These are phyloP conservation scores for Plectranthus barbatus DNA, from an alignment of 257 asterid genomes.

Conservation along the genomic window DNA sequence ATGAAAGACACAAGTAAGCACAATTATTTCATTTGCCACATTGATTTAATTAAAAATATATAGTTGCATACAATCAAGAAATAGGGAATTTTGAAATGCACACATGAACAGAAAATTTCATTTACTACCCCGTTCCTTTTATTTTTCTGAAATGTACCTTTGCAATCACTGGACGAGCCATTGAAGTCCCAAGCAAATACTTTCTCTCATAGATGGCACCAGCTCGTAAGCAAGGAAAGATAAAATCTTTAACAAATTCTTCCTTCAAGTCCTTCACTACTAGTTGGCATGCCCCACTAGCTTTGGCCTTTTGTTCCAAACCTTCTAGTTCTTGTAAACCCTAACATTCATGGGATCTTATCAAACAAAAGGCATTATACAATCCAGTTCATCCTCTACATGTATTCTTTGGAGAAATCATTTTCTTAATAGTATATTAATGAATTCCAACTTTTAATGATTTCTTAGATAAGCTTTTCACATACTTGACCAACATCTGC, in stretches of 20 bases:
- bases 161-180: constrained; percentile 98
- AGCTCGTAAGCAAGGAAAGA: constrained; percentile 90
- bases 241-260: constrained; percentile 86
- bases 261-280: constrained; percentile 93
- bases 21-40: background rate
- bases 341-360: constrained; percentile 24
- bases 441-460: background rate
- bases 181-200: constrained; percentile 91
- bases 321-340: constrained; percentile 93
- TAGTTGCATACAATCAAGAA: background rate
- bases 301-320: constrained; percentile 85
- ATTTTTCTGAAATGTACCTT: constrained; percentile 46
- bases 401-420: constrained; percentile 2
- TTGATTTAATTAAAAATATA: background rate
- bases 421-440: background rate
- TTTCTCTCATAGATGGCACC: constrained; percentile 94
- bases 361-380: background rate
- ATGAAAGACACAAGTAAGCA: background rate
- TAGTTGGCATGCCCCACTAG: constrained; percentile 94
- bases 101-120: background rate
- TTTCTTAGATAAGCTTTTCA: constrained; percentile 6
- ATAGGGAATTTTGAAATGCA: no score
- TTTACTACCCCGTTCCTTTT: background rate
- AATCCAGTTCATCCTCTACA: background rate
- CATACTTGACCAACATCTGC: constrained; percentile 98